Evolutionary conservation across 768 basidiomycete species (phyloP).

Genomic region (Auriscalpium microsporum): DNA sequence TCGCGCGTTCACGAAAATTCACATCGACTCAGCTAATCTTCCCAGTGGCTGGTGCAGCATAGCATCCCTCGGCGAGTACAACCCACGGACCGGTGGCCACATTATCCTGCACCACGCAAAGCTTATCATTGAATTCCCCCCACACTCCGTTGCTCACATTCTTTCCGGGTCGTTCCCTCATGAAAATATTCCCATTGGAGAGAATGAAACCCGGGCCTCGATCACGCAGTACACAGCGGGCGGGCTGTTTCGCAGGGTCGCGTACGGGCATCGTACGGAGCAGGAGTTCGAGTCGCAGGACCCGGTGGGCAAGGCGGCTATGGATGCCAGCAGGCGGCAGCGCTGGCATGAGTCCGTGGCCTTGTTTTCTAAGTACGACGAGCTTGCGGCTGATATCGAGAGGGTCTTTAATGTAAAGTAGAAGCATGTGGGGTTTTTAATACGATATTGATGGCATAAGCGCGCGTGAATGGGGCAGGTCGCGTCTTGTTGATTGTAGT

Average conservation of each 20-base stretch:
- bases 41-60: not conserved
- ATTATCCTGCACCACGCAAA: not conserved
- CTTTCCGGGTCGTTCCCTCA: not conserved
- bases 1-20: not conserved
- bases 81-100: not conserved
- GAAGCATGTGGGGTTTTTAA: no score
- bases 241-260: not conserved
- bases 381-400: not conserved
- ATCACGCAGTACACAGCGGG: not conserved
- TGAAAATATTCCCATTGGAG: not conserved
- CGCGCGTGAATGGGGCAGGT: no score
- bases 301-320: no score
- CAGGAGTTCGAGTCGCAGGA: not conserved
- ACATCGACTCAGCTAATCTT: not conserved
- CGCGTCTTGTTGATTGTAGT: no score
- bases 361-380: not conserved
- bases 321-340: no score
- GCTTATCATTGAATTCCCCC: not conserved
- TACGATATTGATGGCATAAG: no score
- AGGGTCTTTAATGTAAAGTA: not conserved
- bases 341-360: not conserved
- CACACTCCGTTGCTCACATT: not conserved
- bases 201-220: not conserved
- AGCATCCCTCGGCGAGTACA: not conserved
- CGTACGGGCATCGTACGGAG: not conserved